Evolutionary conservation across 768 basidiomycete genomes (phyloP).

Genomic region (Baorangia bicolor): DNA sequence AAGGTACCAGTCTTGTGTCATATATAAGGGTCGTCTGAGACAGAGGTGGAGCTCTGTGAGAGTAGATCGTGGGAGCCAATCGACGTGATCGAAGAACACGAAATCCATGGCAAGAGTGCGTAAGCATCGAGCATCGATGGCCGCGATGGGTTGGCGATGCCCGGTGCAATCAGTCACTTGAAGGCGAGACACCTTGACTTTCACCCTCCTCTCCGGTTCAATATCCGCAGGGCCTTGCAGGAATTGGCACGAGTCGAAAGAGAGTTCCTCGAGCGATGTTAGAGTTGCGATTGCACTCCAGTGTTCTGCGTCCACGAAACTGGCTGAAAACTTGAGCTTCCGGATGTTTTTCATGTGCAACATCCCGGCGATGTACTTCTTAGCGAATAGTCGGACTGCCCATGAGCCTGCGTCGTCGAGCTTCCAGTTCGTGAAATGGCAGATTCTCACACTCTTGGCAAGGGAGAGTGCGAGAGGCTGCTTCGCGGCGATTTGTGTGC

Average conservation of each 20-base stretch:
- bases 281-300: slow-evolving; percentile 16
- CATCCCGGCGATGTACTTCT: slow-evolving; percentile 4
- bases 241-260: slow-evolving; percentile 7
- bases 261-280: slow-evolving; percentile 14
- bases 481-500: slow-evolving; percentile 25
- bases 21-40: no score
- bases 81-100: neutral
- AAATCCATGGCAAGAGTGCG: neutral
- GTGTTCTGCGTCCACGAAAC: slow-evolving; percentile 11
- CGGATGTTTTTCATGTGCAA: slow-evolving; percentile 20
- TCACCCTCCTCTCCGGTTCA: neutral
- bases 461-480: slow-evolving; percentile 31
- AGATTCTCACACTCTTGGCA: slow-evolving; percentile 30
- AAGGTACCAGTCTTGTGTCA: neutral
- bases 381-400: neutral
- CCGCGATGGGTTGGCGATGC: neutral
- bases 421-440: slow-evolving; percentile 9
- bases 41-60: slow-evolving; percentile 2
- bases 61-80: neutral
- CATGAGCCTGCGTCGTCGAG: neutral
- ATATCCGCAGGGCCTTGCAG: neutral
- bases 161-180: neutral
- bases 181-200: slow-evolving; percentile 11
- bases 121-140: neutral
- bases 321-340: slow-evolving; percentile 6